phyloP scores from a whole-genome alignment of 805 yeast genomes.

The Cyberlindnera americana region DNA sequence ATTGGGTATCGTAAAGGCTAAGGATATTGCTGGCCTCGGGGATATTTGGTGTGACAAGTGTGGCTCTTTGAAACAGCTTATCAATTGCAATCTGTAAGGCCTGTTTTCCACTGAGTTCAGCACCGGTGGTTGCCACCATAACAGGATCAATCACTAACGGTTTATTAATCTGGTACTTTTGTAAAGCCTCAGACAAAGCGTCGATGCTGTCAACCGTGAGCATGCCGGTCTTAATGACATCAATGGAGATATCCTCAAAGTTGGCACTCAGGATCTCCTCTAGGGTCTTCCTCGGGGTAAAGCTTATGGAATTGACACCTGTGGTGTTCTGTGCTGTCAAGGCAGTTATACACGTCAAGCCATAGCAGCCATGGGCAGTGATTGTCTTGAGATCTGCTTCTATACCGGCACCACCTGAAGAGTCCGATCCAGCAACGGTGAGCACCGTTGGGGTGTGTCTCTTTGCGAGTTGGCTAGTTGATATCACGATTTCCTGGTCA shows the following conservation, averaged over 20 bases:
- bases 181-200: constrained; percentile 55
- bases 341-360: constrained; percentile 72
- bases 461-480: neutral
- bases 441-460: constrained; percentile 32
- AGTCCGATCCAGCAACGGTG: constrained; percentile 72
- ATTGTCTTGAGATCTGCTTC: constrained; percentile 86
- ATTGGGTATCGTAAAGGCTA: constrained; percentile 28
- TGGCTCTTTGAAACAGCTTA: constrained; percentile 47
- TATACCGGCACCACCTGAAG: constrained; percentile 89
- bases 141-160: constrained; percentile 76
- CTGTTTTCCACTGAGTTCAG: constrained; percentile 45
- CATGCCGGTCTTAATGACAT: constrained; percentile 80
- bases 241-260: constrained; percentile 56
- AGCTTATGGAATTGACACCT: constrained; percentile 38
- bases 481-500: constrained; percentile 1
- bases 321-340: constrained; percentile 75
- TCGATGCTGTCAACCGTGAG: constrained; percentile 21
- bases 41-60: constrained; percentile 70
- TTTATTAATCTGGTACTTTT: constrained; percentile 29
- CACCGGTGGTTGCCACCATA: constrained; percentile 78
- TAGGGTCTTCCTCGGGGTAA: constrained; percentile 43
- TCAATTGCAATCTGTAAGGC: constrained; percentile 43
- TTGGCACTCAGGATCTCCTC: constrained; percentile 47
- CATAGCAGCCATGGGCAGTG: constrained; percentile 71
- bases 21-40: constrained; percentile 55